phyloP scores from a whole-genome alignment of 169 alveolate genomes.

The Plasmodium vivax region DNA sequence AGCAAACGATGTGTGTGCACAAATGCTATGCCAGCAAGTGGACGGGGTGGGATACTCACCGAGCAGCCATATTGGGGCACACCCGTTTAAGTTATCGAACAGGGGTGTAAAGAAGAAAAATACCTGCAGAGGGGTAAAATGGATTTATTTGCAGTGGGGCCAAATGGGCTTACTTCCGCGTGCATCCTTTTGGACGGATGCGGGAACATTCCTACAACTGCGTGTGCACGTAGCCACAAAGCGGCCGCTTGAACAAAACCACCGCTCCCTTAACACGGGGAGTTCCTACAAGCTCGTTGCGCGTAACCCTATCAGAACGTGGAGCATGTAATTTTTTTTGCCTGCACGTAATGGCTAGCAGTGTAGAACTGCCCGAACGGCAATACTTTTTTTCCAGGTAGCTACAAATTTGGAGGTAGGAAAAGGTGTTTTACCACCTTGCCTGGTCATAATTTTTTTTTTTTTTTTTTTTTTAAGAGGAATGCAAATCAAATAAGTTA shows the following conservation, averaged over 20 bases:
- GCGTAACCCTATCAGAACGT: not conserved
- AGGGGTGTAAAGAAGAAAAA: not conserved
- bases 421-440: not conserved
- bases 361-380: not conserved
- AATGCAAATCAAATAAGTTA: not conserved
- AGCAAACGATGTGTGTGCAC: not conserved
- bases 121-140: not conserved
- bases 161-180: not conserved
- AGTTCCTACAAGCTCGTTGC: not conserved
- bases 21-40: not conserved
- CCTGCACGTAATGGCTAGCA: not conserved
- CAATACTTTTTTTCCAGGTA: not conserved
- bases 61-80: not conserved
- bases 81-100: not conserved
- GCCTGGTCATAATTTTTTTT: not conserved
- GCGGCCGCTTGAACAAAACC: not conserved
- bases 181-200: not conserved
- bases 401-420: not conserved
- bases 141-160: not conserved
- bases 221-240: not conserved
- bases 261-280: not conserved
- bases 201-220: not conserved
- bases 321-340: constrained; percentile 1
- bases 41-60: not conserved
- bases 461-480: not conserved